A percentile compares a stretch with the other conserved stretches of the same genome.
These are phyloP conservation scores for Rhizopogon vulgaris DNA, from an alignment of 768 basidiomycete species.

Conservation along the genomic window DNA sequence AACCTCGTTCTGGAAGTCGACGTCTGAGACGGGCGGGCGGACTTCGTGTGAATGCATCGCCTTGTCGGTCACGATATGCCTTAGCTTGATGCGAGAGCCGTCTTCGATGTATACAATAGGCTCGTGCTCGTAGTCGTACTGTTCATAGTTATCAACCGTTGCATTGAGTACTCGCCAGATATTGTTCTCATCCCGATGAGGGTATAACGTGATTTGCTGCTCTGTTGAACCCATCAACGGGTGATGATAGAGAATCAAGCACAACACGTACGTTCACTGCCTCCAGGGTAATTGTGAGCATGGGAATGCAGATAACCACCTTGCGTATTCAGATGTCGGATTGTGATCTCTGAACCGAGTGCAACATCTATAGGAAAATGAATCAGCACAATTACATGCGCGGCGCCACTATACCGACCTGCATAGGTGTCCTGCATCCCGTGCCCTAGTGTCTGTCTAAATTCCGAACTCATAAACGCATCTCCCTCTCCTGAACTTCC, in stretches of 20 bases:
- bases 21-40: conserved; percentile 92
- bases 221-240: conserved; percentile 41
- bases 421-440: conserved; percentile 93
- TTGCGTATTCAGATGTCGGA: conserved; percentile 94
- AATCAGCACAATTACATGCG: not conserved
- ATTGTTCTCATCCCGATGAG: conserved; percentile 97
- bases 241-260: not conserved
- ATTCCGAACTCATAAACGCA: conserved; percentile 98
- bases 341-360: conserved; percentile 72
- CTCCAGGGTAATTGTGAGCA: conserved; percentile 79
- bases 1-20: conserved; percentile 99
- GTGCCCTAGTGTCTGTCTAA: conserved; percentile 88
- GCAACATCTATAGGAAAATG: conserved; percentile 56
- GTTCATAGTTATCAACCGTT: conserved; percentile 37
- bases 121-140: conserved; percentile 42
- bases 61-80: conserved; percentile 76
- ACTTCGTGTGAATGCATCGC: conserved; percentile 92
- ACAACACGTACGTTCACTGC: conserved; percentile 72
- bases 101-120: conserved; percentile 61
- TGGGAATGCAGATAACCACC: conserved; percentile 99
- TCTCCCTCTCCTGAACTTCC: conserved; percentile 93
- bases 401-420: conserved; percentile 40
- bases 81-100: conserved; percentile 70
- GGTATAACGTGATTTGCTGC: conserved; percentile 98
- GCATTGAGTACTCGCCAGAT: conserved; percentile 83